Conservation (phyloP, 2,329 filamentous ascomycete genomes). For the Epichloe sp. region DNA sequence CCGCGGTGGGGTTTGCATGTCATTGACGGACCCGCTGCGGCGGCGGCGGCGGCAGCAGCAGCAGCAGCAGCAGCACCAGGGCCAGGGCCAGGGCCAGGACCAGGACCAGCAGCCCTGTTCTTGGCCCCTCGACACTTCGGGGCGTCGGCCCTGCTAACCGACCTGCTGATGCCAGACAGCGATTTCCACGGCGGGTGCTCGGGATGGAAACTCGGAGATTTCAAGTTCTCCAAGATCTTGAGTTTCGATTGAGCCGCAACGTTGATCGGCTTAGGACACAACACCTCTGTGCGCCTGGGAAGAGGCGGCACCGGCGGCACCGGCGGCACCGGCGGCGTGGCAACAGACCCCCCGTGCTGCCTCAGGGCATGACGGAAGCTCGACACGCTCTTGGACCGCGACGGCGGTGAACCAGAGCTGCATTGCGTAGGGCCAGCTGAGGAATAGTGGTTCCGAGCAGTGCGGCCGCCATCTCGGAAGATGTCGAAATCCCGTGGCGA, state of each 20-base stretch:
- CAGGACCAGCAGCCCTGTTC: not conserved
- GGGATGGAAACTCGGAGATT: not conserved
- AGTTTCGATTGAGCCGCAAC: constrained; percentile 3
- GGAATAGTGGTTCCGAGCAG: not conserved
- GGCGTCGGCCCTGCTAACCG: not conserved
- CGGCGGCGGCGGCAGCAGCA: not conserved
- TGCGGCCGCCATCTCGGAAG: constrained; percentile 11
- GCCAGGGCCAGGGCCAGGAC: no score
- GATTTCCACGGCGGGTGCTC: not conserved
- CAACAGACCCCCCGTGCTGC: not conserved
- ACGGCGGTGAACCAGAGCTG: constrained; percentile 3
- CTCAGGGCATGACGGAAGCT: not conserved
- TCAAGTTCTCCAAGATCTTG: constrained; percentile 5
- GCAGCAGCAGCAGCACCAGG: no score
- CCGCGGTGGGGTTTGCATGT: not conserved
- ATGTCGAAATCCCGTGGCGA: constrained; percentile 18
- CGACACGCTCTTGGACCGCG: constrained; percentile 10
- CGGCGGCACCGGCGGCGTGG: not conserved
- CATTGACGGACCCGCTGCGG: not conserved
- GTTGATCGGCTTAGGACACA: constrained; percentile 6
- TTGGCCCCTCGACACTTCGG: not conserved
- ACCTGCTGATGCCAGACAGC: constrained; percentile 2
- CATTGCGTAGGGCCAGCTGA: not conserved
- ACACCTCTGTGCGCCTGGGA: not conserved
- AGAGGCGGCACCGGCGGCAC: constrained; percentile 2